Evolutionary conservation across 1,139 yeast species (phyloP).

Genomic region (Zygosaccharomyces pseudobailii): DNA sequence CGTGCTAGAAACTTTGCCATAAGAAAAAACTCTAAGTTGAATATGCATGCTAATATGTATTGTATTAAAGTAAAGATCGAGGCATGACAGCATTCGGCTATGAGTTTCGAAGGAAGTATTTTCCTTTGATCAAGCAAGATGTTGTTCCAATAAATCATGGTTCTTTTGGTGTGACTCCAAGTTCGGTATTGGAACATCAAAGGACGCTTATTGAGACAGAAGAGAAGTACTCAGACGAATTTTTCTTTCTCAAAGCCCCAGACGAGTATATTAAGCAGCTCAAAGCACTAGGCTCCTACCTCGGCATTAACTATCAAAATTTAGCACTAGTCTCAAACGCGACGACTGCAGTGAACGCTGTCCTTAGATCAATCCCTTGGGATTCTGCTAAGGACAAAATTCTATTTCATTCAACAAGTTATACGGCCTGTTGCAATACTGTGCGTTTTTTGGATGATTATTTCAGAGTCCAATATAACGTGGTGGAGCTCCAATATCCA

Average conservation of each 20-base stretch:
- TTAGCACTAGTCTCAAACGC: constrained; percentile 45
- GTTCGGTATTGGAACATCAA: constrained; percentile 18
- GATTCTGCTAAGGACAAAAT: constrained; percentile 47
- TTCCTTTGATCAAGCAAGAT: constrained; percentile 38
- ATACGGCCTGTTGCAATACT: constrained; percentile 54
- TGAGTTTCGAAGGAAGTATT: constrained; percentile 45
- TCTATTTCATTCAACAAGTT: constrained; percentile 49
- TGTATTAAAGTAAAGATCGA: not conserved
- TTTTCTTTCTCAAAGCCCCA: constrained; percentile 12
- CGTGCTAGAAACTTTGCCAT: too few species aligned
- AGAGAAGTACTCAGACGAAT: constrained; percentile 22
- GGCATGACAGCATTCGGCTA: constrained; percentile 42
- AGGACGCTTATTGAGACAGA: constrained; percentile 13
- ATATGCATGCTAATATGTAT: too few species aligned
- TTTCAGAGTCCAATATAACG: constrained; percentile 43
- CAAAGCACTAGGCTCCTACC: constrained; percentile 14
- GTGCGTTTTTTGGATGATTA: constrained; percentile 44
- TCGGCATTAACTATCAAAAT: constrained; percentile 17
- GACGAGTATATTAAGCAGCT: constrained; percentile 16
- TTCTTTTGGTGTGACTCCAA: constrained; percentile 50
- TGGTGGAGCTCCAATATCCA: constrained; percentile 48
- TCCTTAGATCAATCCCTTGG: constrained; percentile 44
- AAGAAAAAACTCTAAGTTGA: too few species aligned
- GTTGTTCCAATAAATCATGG: constrained; percentile 50
- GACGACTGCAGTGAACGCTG: constrained; percentile 56